phyloP scores from a whole-genome alignment of 805 yeast genomes.

The Candida loeiensis region DNA sequence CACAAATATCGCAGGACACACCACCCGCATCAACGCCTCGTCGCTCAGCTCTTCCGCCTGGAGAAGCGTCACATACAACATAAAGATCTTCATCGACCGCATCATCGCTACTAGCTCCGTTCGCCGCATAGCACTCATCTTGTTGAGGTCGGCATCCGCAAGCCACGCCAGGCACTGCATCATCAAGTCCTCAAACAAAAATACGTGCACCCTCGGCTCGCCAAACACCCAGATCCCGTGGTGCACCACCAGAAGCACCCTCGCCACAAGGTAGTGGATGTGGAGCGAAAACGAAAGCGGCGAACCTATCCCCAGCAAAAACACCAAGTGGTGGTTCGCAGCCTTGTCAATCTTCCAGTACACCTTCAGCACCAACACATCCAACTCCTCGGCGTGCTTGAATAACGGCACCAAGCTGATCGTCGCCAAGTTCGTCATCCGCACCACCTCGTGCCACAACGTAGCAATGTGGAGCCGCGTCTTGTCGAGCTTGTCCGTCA shows the following conservation, averaged over 20 bases:
- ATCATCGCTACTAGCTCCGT: constrained; percentile 22
- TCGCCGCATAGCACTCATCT: constrained; percentile 12
- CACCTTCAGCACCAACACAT: constrained; percentile 16
- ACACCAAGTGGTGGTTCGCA: constrained; percentile 5
- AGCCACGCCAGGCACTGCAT: constrained; percentile 25
- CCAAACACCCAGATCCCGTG: constrained; percentile 20
- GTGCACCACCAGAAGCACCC: constrained; percentile 19
- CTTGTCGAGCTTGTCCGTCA: constrained; percentile 1
- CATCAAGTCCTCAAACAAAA: constrained; percentile 20
- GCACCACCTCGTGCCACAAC: constrained; percentile 35
- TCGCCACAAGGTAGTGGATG: constrained; percentile 29
- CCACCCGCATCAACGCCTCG: constrained; percentile 9
- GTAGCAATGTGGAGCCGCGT: constrained; percentile 7
- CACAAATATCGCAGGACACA: constrained; percentile 18
- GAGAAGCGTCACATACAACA: constrained; percentile 28
- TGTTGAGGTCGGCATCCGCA: constrained; percentile 16
- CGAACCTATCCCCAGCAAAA: constrained; percentile 9
- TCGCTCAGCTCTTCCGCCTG: constrained; percentile 34
- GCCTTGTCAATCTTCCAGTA: constrained; percentile 17
- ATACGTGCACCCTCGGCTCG: constrained; percentile 18
- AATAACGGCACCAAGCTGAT: constrained; percentile 24
- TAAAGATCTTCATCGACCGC: constrained; percentile 26
- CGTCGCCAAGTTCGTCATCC: constrained; percentile 26
- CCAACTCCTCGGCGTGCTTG: constrained; percentile 20
- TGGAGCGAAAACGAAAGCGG: constrained; percentile 9